A percentile compares a stretch with the other conserved stretches of the same genome.
phyloP scores from a whole-genome alignment of 202 grass and related monocot species.

The Hordeum pubiflorum region DNA sequence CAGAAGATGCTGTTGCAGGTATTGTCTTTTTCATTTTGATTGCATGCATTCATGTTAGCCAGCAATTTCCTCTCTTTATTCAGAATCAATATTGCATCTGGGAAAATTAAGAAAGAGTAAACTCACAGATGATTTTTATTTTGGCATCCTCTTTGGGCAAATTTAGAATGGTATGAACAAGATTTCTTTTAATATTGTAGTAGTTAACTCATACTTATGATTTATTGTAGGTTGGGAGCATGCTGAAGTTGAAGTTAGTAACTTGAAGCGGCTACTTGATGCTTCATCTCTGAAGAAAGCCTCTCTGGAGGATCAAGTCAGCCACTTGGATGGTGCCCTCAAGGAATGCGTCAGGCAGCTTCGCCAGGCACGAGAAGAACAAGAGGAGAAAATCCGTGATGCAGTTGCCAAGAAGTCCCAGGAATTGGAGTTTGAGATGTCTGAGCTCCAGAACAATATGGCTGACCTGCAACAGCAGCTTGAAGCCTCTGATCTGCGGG shows the following conservation, averaged over 20 bases:
- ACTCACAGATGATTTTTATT: not conserved
- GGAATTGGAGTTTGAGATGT: constrained; percentile 45
- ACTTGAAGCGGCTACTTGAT: constrained; percentile 71
- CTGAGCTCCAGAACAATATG: constrained; percentile 51
- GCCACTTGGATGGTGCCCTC: constrained; percentile 69
- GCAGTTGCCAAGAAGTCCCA: constrained; percentile 43
- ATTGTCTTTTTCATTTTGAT: not conserved
- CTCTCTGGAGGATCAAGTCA: constrained; percentile 67
- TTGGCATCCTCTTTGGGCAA: not conserved
- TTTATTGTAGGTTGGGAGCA: constrained; percentile 83
- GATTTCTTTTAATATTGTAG: not conserved
- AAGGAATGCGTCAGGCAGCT: constrained; percentile 98
- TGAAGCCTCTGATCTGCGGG: constrained; percentile 38
- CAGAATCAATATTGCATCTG: not conserved
- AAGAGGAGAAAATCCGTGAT: constrained; percentile 62
- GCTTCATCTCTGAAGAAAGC: constrained; percentile 54
- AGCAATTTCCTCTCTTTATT: not conserved
- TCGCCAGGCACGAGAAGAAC: constrained; percentile 68
- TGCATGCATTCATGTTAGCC: not conserved
- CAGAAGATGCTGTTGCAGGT: constrained; percentile 98
- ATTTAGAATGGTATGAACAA: not conserved
- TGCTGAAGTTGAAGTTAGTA: constrained; percentile 71
- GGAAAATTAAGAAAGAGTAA: not conserved
- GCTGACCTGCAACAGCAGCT: constrained; percentile 40
- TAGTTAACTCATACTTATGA: not conserved